Evolutionary conservation across 176 grass and related monocot species (phyloP), one percentile per base, ranked within the genome.

Genomic region (Bothriochloa decipiens): DNA sequence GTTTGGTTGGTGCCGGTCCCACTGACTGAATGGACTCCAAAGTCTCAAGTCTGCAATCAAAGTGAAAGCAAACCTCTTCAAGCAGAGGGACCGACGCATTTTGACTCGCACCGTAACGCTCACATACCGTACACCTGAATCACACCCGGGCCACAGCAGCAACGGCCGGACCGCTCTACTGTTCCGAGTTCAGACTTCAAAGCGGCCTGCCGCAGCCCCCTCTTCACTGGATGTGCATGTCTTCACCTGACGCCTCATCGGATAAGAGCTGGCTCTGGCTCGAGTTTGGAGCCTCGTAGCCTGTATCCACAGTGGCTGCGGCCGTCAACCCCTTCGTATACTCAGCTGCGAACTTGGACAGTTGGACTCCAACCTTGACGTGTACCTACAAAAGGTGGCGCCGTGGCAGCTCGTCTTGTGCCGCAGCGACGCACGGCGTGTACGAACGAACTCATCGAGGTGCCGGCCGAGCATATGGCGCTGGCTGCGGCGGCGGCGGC

Each of bases 271-370:
- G 49, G 53, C 7, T 11, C 5, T n/a, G 64, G 35, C 41, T 46
- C 70, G 4, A 73, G 5, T 52, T 22, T 74, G 70, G 78, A 75
- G 46, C 42, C 22, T 13, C 35, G 60, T 36, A 49, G 46, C 72
- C 62, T 66, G 22, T 35, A 60, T 82, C 71, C 71, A 76, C 71
- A 8, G 84, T 20, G 75, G 67, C 86, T 39, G 75, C 68, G 26
- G 18, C 18, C 39, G 79, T 50, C 72, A 64, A 83, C 52, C 46
- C 43, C 66, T 28, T 6, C n/a, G 35, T 76, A 49, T 26, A 26
- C 81, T 11, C n/a, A 62, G 76, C 82, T 37, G 82, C 70, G 72
- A 84, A 78, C 1, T 84, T 60, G 36, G 87, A 88, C 75, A n/a
- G n/a, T n/a, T n/a, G n/a, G n/a, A n/a, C n/a, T 46, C 81, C 58